phyloP scores from a whole-genome alignment of 106 monocot genomes.

The Platanthera guangdongensis region DNA sequence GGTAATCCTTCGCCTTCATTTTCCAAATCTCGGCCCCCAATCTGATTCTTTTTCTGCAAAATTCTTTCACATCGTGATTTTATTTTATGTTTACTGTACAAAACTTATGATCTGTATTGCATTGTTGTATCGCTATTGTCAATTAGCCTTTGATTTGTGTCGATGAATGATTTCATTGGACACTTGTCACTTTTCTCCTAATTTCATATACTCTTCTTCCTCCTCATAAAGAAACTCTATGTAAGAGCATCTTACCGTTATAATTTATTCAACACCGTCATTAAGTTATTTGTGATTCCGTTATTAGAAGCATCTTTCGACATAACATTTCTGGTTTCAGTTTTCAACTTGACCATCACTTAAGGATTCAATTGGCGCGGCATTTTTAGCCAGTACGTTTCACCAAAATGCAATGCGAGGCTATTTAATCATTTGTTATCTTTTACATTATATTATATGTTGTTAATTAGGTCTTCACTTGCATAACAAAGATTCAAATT shows the following conservation, averaged over 20 bases:
- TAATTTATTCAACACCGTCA: no score
- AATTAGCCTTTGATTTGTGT: neutral
- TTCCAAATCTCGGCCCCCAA: neutral
- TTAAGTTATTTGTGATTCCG: no score
- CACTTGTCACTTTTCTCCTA: neutral
- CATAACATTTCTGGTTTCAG: no score
- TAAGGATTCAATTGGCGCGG: no score
- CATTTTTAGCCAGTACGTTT: no score
- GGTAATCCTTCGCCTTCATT: slow-evolving; percentile 17
- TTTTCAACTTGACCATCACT: no score
- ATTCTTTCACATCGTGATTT: neutral
- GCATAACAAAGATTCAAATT: no score
- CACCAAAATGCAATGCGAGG: no score
- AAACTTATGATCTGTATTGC: neutral
- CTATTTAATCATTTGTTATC: no score
- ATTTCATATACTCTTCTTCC: neutral
- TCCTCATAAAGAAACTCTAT: neutral
- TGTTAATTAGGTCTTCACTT: no score
- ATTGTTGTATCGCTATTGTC: neutral
- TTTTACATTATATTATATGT: no score
- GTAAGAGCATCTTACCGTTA: neutral
- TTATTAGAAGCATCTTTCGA: no score
- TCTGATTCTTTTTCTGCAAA: neutral
- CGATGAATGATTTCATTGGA: neutral
- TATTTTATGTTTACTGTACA: neutral